phyloP scores from a whole-genome alignment of 129 eudicot genomes.

The Dittrichia graveolens region DNA sequence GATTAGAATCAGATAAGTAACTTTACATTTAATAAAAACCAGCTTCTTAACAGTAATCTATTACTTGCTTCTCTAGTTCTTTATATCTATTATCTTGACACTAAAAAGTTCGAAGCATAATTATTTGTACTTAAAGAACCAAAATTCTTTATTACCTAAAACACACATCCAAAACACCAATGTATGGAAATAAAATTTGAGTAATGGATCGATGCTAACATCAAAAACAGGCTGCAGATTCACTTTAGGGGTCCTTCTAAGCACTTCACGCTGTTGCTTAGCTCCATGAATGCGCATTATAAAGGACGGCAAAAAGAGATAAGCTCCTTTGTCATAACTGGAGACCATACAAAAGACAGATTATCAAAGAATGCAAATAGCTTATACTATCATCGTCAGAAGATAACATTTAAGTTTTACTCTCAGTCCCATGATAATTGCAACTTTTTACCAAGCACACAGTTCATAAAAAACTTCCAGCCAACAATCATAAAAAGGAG shows the following conservation, averaged over 20 bases:
- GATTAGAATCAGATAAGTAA: background rate
- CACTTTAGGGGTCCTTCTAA: slow-evolving; percentile 61
- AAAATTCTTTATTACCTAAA: background rate
- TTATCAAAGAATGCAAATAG: slow-evolving; percentile 17
- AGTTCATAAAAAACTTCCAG: background rate
- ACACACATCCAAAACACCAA: slow-evolving; percentile 9
- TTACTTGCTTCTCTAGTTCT: background rate
- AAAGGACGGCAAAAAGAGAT: slow-evolving; percentile 77
- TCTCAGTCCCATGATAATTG: slow-evolving; percentile 10
- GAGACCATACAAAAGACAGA: slow-evolving; percentile 15
- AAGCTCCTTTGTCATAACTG: slow-evolving; percentile 93
- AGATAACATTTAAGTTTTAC: background rate
- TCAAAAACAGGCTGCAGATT: slow-evolving; percentile 75
- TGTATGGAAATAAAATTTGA: slow-evolving; percentile 2
- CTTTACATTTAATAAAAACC: background rate
- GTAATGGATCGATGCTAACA: slow-evolving; percentile 42
- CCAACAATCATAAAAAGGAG: background rate
- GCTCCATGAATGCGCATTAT: slow-evolving; percentile 93
- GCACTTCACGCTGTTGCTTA: slow-evolving; percentile 73
- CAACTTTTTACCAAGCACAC: background rate
- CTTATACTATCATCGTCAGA: background rate
- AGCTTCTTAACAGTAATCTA: slow-evolving; percentile 3
- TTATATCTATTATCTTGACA: background rate
- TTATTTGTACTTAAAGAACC: background rate
- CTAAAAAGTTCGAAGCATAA: background rate